A percentile compares a stretch with the other conserved stretches of the same genome.
Evolutionary conservation across 2,329 filamentous ascomycete genomes (phyloP).

Genomic region (Pseudogymnoascus sp.): DNA sequence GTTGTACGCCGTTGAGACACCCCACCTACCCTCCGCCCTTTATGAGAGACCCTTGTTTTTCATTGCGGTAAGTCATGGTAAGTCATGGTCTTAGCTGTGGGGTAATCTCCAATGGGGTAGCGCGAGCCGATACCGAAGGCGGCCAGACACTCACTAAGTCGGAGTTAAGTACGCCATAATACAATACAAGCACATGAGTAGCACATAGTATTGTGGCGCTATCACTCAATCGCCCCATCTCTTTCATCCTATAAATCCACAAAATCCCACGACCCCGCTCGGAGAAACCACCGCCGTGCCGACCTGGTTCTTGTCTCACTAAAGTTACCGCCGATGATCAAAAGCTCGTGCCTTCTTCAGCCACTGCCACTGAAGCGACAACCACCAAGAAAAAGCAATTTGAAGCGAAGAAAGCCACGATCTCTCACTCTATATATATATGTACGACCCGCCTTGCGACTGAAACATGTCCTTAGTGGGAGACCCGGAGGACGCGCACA

Average conservation of each 20-base stretch:
- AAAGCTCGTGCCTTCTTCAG: not conserved
- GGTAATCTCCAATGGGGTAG: slow-evolving; percentile 1
- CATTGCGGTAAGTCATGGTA: not conserved
- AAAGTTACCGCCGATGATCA: not conserved
- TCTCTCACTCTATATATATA: not conserved
- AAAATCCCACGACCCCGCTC: not conserved
- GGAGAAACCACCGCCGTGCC: not conserved
- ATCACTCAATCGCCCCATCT: slow-evolving; percentile 2
- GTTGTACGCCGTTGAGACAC: not conserved
- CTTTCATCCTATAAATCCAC: not conserved
- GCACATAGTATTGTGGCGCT: not conserved
- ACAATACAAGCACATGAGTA: not conserved
- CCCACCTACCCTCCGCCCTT: not conserved
- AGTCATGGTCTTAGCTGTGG: not conserved
- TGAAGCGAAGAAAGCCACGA: not conserved
- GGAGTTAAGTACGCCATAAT: not conserved
- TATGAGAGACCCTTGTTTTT: not conserved
- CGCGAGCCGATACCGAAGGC: not conserved
- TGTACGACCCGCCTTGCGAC: not conserved
- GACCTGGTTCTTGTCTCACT: not conserved
- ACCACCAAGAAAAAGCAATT: not conserved
- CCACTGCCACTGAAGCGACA: not conserved
- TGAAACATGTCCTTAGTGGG: not conserved
- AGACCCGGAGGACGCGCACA: not conserved
- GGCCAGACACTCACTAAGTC: not conserved